Conservation (phyloP, 2,329 filamentous ascomycete genomes). For the Lasiodiplodia sp. region DNA sequence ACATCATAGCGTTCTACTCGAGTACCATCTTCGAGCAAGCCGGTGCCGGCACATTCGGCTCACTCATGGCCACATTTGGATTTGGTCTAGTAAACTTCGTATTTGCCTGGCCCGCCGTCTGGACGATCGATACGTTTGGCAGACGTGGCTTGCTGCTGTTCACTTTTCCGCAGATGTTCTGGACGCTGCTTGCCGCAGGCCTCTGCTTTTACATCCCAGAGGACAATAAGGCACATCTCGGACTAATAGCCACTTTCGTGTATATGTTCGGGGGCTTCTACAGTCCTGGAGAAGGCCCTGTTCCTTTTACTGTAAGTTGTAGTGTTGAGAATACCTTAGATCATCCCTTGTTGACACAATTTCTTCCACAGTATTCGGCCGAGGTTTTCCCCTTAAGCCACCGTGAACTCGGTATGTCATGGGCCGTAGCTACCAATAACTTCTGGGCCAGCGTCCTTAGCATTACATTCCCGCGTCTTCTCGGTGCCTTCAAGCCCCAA, state of each 20-base stretch:
- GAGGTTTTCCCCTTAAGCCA: conserved; percentile 76
- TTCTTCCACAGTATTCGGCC: conserved; percentile 59
- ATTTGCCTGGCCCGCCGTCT: conserved; percentile 66
- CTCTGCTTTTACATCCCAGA: conserved; percentile 62
- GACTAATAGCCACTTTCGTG: too few relatives aligned
- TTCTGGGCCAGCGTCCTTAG: conserved; percentile 65
- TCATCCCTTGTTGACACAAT: neutral
- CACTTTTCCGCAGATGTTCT: conserved; percentile 61
- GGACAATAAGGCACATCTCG: conserved; percentile 50
- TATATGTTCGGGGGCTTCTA: too few relatives aligned
- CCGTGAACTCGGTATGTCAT: conserved; percentile 75
- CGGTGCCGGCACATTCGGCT: conserved; percentile 49
- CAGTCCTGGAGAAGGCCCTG: conserved; percentile 61
- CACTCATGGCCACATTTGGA: conserved; percentile 63
- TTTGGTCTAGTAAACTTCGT: conserved; percentile 67
- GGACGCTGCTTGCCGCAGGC: conserved; percentile 56
- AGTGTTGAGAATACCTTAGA: neutral
- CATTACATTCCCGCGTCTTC: conserved; percentile 68
- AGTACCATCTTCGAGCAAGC: conserved; percentile 59
- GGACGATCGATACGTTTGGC: conserved; percentile 63
- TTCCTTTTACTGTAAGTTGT: conserved; percentile 63
- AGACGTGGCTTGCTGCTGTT: conserved; percentile 58
- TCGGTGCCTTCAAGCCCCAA: conserved; percentile 58
- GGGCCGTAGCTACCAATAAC: conserved; percentile 71
- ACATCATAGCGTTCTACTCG: conserved; percentile 59